Conservation (phyloP, 108 stramenopile genomes). For the Cylindrotheca fusiformis region DNA sequence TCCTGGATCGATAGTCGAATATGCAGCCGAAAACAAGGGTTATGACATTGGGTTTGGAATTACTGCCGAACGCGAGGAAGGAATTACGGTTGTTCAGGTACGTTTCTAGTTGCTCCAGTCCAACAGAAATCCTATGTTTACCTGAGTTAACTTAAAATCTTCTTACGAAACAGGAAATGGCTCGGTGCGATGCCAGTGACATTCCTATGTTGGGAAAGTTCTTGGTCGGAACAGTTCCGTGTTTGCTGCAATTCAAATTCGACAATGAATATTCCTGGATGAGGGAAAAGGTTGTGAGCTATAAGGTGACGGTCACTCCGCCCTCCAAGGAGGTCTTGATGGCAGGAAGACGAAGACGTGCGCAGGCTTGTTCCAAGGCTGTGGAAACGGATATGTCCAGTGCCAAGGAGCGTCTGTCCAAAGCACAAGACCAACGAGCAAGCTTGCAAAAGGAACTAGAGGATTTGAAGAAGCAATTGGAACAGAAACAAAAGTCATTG, state of each 20-base stretch:
- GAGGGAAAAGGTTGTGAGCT: conserved; percentile 75
- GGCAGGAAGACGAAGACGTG: conserved; percentile 69
- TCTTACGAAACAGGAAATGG: conserved; percentile 25
- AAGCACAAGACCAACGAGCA: conserved; percentile 32
- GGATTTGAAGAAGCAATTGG: conserved; percentile 49
- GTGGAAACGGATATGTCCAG: conserved; percentile 51
- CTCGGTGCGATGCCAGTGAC: conserved; percentile 63
- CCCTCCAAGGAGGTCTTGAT: conserved; percentile 56
- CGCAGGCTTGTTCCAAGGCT: conserved; percentile 66
- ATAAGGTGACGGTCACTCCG: conserved; percentile 74
- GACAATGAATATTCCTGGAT: conserved; percentile 91
- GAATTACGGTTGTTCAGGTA: conserved; percentile 80
- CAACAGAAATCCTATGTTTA: neutral
- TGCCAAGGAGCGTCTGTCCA: conserved; percentile 38
- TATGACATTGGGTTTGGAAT: conserved; percentile 82
- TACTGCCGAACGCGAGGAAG: conserved; percentile 84
- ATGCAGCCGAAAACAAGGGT: conserved; percentile 49
- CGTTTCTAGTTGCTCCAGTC: conserved; percentile 5
- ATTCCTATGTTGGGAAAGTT: conserved; percentile 81
- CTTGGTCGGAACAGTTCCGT: conserved; percentile 82
- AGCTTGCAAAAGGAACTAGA: conserved; percentile 45
- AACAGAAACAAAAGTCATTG: conserved; percentile 55
- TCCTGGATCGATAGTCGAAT: conserved; percentile 81
- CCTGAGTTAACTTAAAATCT: neutral
- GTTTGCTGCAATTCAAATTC: conserved; percentile 70